phyloP scores from a whole-genome alignment of 192 early-diverging fungal species.

The Gonapodya sp. region DNA sequence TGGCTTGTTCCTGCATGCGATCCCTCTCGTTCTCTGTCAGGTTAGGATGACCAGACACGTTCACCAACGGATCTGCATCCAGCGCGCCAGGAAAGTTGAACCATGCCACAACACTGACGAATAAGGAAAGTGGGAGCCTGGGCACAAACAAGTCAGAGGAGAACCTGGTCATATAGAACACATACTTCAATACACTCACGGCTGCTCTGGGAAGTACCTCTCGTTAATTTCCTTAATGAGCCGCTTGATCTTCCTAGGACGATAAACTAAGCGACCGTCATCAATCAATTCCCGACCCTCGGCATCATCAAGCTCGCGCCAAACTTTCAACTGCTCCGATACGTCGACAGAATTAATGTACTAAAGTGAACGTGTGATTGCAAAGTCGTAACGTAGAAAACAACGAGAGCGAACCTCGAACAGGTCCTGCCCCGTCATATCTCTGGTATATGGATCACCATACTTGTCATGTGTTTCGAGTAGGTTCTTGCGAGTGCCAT shows the following conservation, averaged over 20 bases:
- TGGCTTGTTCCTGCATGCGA: neutral
- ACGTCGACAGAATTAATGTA: neutral
- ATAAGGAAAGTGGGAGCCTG: neutral
- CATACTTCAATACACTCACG: neutral
- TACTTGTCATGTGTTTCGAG: conserved; percentile 5
- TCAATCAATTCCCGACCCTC: neutral
- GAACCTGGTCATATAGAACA: neutral
- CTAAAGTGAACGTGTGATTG: no score
- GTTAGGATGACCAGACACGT: neutral
- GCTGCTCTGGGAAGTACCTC: neutral
- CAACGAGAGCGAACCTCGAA: neutral
- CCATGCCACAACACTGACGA: neutral
- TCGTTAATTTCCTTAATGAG: neutral
- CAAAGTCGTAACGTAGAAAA: no score
- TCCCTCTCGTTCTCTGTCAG: neutral
- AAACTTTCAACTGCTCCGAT: neutral
- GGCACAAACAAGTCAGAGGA: neutral
- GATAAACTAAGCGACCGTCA: neutral
- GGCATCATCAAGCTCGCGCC: neutral
- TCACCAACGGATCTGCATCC: neutral
- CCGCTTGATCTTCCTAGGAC: neutral
- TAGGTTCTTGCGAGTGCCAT: neutral
- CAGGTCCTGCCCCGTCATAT: neutral
- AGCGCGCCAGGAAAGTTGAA: neutral
- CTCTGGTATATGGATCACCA: conserved; percentile 1